A percentile compares a stretch with the other conserved stretches of the same genome.
Evolutionary conservation across 1,139 yeast genomes (phyloP).

Genomic region (Suhomyces panamericanus): DNA sequence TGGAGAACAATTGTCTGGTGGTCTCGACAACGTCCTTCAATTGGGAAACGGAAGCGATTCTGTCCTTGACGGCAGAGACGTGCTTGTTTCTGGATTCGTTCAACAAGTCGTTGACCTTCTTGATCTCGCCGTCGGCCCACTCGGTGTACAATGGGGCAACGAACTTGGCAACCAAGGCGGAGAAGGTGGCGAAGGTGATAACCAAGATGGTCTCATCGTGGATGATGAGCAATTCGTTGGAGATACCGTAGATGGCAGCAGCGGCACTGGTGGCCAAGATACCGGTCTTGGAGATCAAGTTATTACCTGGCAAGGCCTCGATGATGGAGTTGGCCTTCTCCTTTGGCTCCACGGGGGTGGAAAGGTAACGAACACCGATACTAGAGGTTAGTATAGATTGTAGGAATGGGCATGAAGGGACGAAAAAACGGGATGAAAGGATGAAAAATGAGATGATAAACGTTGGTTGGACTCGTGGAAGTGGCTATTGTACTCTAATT

Average conservation of each 20-base stretch:
- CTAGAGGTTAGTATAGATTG: slow-evolving; percentile 32
- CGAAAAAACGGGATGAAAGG: no score
- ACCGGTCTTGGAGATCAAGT: slow-evolving; percentile 87
- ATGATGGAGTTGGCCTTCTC: slow-evolving; percentile 87
- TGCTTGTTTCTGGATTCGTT: slow-evolving; percentile 89
- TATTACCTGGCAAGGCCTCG: slow-evolving; percentile 92
- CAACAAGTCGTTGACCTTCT: slow-evolving; percentile 76
- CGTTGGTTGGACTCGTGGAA: no score
- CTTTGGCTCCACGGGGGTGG: slow-evolving; percentile 80
- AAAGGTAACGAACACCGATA: slow-evolving; percentile 63
- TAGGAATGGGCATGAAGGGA: neutral
- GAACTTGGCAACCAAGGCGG: slow-evolving; percentile 76
- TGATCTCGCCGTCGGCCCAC: slow-evolving; percentile 91
- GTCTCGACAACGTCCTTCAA: slow-evolving; percentile 89
- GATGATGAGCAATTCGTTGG: slow-evolving; percentile 87
- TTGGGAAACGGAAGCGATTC: slow-evolving; percentile 85
- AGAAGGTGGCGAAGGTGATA: slow-evolving; percentile 74
- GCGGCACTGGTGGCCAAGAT: slow-evolving; percentile 93
- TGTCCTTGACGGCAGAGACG: slow-evolving; percentile 86
- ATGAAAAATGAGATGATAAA: no score
- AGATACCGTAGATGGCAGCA: slow-evolving; percentile 89
- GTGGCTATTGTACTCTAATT: no score
- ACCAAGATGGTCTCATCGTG: slow-evolving; percentile 92
- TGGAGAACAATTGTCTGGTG: slow-evolving; percentile 87
- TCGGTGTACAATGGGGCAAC: slow-evolving; percentile 94